Conservation (phyloP, 2,329 filamentous ascomycete species). For the Ampelomyces quisqualis region DNA sequence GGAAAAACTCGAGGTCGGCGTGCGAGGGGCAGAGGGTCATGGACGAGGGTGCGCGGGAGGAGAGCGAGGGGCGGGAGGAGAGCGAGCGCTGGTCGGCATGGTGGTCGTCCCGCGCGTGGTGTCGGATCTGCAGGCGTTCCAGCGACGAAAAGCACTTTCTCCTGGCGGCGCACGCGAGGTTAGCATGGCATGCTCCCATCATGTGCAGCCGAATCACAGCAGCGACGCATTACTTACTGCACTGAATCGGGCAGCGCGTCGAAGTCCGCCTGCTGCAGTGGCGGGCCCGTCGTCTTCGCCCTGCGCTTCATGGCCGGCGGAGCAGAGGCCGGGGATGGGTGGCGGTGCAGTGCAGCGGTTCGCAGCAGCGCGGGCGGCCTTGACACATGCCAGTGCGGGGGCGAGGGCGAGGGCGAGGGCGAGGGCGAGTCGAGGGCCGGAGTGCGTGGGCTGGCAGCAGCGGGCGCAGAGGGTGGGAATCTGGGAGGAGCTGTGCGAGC, state of each 20-base stretch:
- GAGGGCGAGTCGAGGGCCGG: neutral
- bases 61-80: constrained; percentile 26
- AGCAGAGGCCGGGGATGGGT: too few species aligned
- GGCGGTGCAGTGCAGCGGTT: too few species aligned
- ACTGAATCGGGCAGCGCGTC: constrained; percentile 47
- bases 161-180: constrained; percentile 37
- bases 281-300: constrained; percentile 22
- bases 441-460: neutral
- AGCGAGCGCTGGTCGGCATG: constrained; percentile 26
- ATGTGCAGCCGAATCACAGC: constrained; percentile 13
- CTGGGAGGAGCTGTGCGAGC: too few species aligned
- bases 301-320: constrained; percentile 38
- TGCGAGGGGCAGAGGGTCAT: constrained; percentile 36
- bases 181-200: too few species aligned
- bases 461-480: too few species aligned
- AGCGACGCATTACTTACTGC: constrained; percentile 40
- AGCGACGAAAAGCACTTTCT: constrained; percentile 72
- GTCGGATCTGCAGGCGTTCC: constrained; percentile 67
- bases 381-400: too few species aligned
- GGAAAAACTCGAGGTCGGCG: constrained; percentile 66
- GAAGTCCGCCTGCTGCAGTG: constrained; percentile 44
- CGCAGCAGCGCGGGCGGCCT: neutral
- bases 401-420: too few species aligned
- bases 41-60: constrained; percentile 27
- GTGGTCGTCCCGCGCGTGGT: constrained; percentile 42